phyloP scores from a whole-genome alignment of 169 alveolate species.

The Cryptosporidium baileyi region DNA sequence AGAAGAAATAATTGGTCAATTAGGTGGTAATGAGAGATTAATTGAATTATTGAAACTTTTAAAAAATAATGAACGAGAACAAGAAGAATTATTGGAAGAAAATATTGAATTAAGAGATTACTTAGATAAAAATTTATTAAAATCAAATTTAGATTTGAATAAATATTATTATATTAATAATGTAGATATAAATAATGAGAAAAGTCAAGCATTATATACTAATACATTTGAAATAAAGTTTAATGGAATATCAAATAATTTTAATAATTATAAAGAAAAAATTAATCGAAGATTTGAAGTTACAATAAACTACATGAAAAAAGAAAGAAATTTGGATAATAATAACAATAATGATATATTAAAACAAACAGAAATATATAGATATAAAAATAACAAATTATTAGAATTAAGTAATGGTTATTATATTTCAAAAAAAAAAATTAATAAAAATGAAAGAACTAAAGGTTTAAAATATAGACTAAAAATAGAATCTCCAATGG shows the following conservation, averaged over 20 bases:
- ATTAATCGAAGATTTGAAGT: not conserved
- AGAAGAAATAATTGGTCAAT: not conserved
- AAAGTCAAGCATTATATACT: not conserved
- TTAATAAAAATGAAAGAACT: not conserved
- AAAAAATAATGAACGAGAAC: not conserved
- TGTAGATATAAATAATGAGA: not conserved
- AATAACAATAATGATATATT: not conserved
- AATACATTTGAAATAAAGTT: not conserved
- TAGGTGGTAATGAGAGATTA: conserved; percentile 37
- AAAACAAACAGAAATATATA: not conserved
- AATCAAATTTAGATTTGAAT: conserved; percentile 26
- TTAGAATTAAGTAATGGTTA: not conserved
- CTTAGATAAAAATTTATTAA: conserved; percentile 2
- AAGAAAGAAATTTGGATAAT: too few species aligned
- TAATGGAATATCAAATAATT: not conserved
- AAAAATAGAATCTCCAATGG: conserved; percentile 53
- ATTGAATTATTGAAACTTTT: conserved; percentile 5
- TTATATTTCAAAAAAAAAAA: not conserved
- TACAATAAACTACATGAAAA: not conserved
- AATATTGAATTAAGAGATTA: not conserved
- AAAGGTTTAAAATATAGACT: not conserved
- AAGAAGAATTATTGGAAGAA: conserved; percentile 20
- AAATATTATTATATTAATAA: conserved; percentile 9
- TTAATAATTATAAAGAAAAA: not conserved
- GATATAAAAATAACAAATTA: not conserved